These are phyloP conservation scores for Colletotrichum tamarilloi DNA, from an alignment of 2,329 filamentous ascomycete genomes.

Conservation along the genomic window DNA sequence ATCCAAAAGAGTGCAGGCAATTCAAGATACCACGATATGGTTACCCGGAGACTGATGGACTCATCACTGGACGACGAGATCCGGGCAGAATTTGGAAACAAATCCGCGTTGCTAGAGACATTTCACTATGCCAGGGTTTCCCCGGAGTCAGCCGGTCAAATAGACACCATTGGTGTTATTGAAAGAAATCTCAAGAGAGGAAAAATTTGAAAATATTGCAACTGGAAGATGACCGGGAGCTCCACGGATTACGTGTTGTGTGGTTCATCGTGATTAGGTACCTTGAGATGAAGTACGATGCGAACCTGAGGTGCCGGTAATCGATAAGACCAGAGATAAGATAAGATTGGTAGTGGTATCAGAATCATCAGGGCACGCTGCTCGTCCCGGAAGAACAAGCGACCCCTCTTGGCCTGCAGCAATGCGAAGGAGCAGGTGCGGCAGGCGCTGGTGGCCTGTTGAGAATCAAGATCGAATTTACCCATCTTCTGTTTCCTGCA, in stretches of 20 bases:
- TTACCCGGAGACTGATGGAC: background rate
- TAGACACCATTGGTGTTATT: too few species aligned
- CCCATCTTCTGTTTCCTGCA: background rate
- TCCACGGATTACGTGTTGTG: too few species aligned
- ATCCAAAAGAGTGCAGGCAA: background rate
- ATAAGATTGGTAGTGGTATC: background rate
- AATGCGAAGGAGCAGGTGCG: background rate
- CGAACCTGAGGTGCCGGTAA: background rate
- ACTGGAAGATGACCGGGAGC: background rate
- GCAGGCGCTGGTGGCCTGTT: background rate
- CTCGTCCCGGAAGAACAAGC: conserved; percentile 2
- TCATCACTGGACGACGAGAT: background rate
- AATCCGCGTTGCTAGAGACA: background rate
- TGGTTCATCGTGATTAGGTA: background rate
- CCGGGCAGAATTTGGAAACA: background rate
- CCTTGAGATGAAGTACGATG: too few species aligned
- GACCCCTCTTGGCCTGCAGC: conserved; percentile 1
- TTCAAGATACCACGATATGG: background rate
- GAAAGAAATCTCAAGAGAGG: too few species aligned
- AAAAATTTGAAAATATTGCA: too few species aligned
- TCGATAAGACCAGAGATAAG: background rate
- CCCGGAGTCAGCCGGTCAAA: too few species aligned
- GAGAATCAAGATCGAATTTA: background rate
- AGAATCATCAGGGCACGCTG: too few species aligned
- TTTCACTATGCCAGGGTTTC: background rate